Evolutionary conservation across 495 filamentous ascomycete genomes (phyloP), one percentile per base, ranked within the genome.

Genomic region (Penicillium taxi): DNA sequence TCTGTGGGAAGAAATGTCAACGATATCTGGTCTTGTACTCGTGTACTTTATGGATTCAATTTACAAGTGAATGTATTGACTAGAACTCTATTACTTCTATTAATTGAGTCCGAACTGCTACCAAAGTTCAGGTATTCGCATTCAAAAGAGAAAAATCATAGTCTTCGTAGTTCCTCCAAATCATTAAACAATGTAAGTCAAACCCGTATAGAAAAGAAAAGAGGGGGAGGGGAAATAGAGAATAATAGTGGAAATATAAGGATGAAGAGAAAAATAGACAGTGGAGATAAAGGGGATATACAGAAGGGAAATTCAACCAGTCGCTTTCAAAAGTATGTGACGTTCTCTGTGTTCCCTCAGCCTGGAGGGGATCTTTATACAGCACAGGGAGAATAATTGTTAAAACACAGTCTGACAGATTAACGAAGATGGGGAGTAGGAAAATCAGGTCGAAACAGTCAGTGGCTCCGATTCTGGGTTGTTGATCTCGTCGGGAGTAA

Each of bases 151-250:
- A 38, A 16, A 37, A 34, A 41, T 58, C 57, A 43, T 58, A 45
- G 48, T 55, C 44, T 47, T 55, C 45, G 41, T 40, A 37, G 28
- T 48, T 20, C 41, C n/a, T n/a, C n/a, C n/a, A 41, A 45, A 50
- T 37, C 42, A 44, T 42, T 39, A 53, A 52, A 42, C 35, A 22
- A 46, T 21, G 30, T 39, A 35, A 42, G 19, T 28, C 37, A 35
- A 32, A 20, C 29, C 35, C 9, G 16, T n/a, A 24, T 11, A 41
- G 24, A 49, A 39, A 42, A 40, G 18, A 36, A 43, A 15, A 37
- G 23, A 24, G 21, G 31, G 15, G 19, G 9, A 21, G 14, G 21
- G 12, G 7, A 22, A 26, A 32, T 13, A 19, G 26, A 14, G 15
- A 9, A 41, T 40, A 38, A 32, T 19, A 31, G 40, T 18, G 14